Evolutionary conservation across 1,139 yeast species (phyloP).

Genomic region (Entelexis paramagnoliae): DNA sequence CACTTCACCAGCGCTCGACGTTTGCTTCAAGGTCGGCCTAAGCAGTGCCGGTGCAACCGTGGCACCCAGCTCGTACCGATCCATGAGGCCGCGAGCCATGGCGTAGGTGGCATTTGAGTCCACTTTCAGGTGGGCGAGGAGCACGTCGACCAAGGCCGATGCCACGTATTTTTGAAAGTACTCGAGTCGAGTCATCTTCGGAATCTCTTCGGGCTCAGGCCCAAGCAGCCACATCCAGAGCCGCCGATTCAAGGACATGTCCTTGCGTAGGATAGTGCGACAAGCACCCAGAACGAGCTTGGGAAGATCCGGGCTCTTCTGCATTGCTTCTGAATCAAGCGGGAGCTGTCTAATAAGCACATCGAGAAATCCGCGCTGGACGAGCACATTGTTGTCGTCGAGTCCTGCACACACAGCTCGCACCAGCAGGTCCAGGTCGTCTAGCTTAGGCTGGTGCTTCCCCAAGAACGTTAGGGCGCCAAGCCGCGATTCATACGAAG

Average conservation of each 20-base stretch:
- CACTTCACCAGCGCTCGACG: conserved; percentile 34
- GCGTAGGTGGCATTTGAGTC: conserved; percentile 33
- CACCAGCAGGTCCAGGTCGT: conserved; percentile 69
- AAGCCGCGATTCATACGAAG: conserved; percentile 64
- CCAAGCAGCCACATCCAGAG: conserved; percentile 90
- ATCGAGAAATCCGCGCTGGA: conserved; percentile 85
- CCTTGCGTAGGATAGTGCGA: conserved; percentile 61
- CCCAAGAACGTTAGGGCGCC: conserved; percentile 78
- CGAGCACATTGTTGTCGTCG: conserved; percentile 51
- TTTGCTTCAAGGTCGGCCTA: conserved; percentile 43
- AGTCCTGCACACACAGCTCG: conserved; percentile 66
- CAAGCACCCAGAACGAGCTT: conserved; percentile 54
- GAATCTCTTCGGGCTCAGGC: conserved; percentile 37
- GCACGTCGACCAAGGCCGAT: conserved; percentile 41
- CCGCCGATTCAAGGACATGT: conserved; percentile 87
- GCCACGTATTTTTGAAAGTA: conserved; percentile 55
- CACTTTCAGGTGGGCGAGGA: conserved; percentile 41
- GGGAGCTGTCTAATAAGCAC: conserved; percentile 58
- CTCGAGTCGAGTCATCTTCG: conserved; percentile 32
- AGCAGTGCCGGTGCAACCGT: conserved; percentile 60
- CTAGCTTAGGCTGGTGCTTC: conserved; percentile 40
- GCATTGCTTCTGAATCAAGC: conserved; percentile 50
- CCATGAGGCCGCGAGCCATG: conserved; percentile 62
- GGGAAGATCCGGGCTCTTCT: conserved; percentile 45
- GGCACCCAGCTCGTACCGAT: conserved; percentile 87